Percentiles rank a stretch among this genome's conserved stretches.
Conservation (phyloP, 805 yeast genomes). For the Kuraishia molischiana region DNA sequence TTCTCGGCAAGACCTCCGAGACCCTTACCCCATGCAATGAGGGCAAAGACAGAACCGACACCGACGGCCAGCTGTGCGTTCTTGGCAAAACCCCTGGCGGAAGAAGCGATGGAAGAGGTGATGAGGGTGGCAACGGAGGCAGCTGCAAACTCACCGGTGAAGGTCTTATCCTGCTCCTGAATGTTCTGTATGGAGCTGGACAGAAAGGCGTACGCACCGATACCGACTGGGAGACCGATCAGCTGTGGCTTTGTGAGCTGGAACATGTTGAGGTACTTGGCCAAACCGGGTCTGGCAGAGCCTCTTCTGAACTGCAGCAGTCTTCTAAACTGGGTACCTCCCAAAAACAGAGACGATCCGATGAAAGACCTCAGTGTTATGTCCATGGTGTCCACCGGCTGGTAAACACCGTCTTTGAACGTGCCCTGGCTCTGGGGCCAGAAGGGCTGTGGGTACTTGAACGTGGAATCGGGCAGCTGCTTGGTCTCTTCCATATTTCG, state of each 20-base stretch:
- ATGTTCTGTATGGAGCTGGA: conserved; percentile 20
- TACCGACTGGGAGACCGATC: conserved; percentile 21
- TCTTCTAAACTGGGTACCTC: conserved; percentile 27
- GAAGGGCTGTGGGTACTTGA: conserved; percentile 17
- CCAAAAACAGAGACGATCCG: conserved; percentile 20
- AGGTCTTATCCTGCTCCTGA: conserved; percentile 15
- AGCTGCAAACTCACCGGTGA: conserved; percentile 19
- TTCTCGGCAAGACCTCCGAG: conserved; percentile 36
- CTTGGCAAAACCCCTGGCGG: conserved; percentile 24
- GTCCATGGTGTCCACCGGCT: conserved; percentile 21
- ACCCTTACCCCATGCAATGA: conserved; percentile 47
- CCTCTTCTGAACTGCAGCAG: conserved; percentile 24
- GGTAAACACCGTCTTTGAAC: conserved; percentile 5
- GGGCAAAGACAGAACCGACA: conserved; percentile 32
- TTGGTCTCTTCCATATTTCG: neutral
- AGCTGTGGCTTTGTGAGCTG: conserved; percentile 20
- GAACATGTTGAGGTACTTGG: conserved; percentile 20
- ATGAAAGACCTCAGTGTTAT: conserved; percentile 17
- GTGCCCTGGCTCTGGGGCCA: conserved; percentile 10
- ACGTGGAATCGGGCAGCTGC: neutral
- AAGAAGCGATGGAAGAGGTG: conserved; percentile 13
- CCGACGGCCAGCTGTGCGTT: conserved; percentile 36
- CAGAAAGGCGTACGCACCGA: conserved; percentile 21
- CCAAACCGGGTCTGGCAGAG: conserved; percentile 26
- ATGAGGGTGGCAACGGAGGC: conserved; percentile 9